A percentile compares a stretch with the other conserved stretches of the same genome.
These are phyloP conservation scores for Boletus mariae DNA, from an alignment of 1,284 basidiomycete genomes.

Conservation along the genomic window DNA sequence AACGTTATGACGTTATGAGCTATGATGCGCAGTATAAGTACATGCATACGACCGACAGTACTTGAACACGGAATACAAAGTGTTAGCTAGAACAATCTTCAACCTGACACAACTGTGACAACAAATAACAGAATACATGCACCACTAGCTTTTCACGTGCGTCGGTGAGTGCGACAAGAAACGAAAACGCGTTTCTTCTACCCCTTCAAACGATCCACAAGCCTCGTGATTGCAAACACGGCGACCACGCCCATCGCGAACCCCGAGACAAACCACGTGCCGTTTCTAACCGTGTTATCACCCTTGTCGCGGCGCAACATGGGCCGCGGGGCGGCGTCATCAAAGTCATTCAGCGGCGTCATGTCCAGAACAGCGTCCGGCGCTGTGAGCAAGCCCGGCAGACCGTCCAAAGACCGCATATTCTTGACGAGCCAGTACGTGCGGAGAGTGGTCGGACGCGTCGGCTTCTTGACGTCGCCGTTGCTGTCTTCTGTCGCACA, in stretches of 20 bases:
- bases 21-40: too few relatives aligned
- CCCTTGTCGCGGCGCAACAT: constrained; percentile 5
- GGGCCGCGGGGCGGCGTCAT: constrained; percentile 9
- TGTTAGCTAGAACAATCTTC: not conserved
- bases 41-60: not conserved
- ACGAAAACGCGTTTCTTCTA: not conserved
- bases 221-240: constrained; percentile 3
- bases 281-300: not conserved
- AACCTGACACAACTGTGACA: not conserved
- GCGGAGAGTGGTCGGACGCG: constrained; percentile 35
- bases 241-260: constrained; percentile 14
- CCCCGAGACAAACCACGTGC: constrained; percentile 16
- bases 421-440: constrained; percentile 47
- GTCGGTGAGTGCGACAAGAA: not conserved
- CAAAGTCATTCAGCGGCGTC: constrained; percentile 16
- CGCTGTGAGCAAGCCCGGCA: constrained; percentile 36
- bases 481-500: not conserved
- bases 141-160: not conserved
- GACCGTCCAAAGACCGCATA: constrained; percentile 48
- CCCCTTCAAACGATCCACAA: constrained; percentile 4
- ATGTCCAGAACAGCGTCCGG: constrained; percentile 18
- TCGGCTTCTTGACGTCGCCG: not conserved
- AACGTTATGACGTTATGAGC: too few relatives aligned
- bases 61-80: not conserved
- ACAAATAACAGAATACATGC: not conserved